These are phyloP conservation scores for Cordyceps javanica DNA, from an alignment of 2,329 filamentous ascomycete species.

Conservation along the genomic window DNA sequence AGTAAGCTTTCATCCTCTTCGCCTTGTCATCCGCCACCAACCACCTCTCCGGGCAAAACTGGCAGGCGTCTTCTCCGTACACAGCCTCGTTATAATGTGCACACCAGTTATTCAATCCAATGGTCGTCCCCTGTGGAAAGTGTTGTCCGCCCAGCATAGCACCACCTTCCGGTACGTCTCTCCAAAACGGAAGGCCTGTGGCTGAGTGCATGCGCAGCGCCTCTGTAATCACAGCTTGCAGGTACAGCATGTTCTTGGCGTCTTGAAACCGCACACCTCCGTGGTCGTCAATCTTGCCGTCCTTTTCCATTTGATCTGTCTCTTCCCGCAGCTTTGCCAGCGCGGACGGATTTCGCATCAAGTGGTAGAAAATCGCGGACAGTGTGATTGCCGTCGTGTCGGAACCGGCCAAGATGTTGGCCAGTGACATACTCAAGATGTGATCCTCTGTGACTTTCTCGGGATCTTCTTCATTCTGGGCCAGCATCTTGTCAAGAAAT, in stretches of 20 bases:
- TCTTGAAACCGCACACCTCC: constrained; percentile 28
- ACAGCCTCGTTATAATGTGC: constrained; percentile 26
- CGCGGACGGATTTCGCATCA: constrained; percentile 28
- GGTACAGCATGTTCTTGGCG: constrained; percentile 39
- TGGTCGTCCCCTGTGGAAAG: constrained; percentile 26
- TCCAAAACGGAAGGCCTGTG: constrained; percentile 41
- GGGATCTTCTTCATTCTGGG: constrained; percentile 34
- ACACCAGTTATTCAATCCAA: constrained; percentile 33
- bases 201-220: constrained; percentile 44
- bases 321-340: constrained; percentile 22
- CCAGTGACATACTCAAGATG: constrained; percentile 20
- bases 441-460: constrained; percentile 34
- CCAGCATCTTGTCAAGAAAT: constrained; percentile 23
- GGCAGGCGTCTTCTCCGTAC: constrained; percentile 27
- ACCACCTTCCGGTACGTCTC: constrained; percentile 40
- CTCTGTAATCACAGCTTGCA: constrained; percentile 49
- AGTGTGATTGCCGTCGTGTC: constrained; percentile 45
- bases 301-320: constrained; percentile 12
- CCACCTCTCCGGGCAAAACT: constrained; percentile 38
- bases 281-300: constrained; percentile 4
- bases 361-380: constrained; percentile 36
- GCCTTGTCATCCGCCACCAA: constrained; percentile 22
- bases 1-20: constrained; percentile 24
- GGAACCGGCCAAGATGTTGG: constrained; percentile 33
- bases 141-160: constrained; percentile 30